phyloP scores from a whole-genome alignment of 257 asterid species.

The Solanum ossicruentum region DNA sequence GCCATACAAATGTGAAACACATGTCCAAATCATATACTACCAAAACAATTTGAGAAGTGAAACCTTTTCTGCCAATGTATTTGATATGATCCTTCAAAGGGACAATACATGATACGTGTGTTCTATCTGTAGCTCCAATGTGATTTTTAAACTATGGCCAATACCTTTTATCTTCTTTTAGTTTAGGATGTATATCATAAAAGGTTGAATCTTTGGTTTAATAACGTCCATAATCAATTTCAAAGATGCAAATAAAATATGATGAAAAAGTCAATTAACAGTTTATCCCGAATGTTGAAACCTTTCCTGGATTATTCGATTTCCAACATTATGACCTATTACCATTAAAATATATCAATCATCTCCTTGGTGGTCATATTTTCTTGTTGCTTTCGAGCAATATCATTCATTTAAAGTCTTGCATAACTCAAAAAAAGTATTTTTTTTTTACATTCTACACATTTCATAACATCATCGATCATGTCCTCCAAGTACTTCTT shows the following conservation, averaged over 20 bases:
- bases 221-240: not conserved
- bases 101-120: not conserved
- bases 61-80: not conserved
- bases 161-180: not conserved
- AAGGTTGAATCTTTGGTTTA: not conserved
- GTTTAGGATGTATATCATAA: not conserved
- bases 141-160: not conserved
- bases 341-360: not conserved
- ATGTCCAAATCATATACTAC: not conserved
- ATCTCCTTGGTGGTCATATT: not conserved
- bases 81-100: not conserved
- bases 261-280: not conserved
- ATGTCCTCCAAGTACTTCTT: not conserved
- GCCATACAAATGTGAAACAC: not conserved
- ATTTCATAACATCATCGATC: not conserved
- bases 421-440: not conserved
- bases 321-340: not conserved
- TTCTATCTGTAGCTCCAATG: not conserved
- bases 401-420: not conserved
- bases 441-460: not conserved
- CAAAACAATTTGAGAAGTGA: not conserved
- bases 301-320: not conserved
- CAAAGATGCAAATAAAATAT: not conserved
- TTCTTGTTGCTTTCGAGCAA: not conserved
- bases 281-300: not conserved